phyloP scores from a whole-genome alignment of 768 basidiomycete genomes.

The Termitomyces sp. region DNA sequence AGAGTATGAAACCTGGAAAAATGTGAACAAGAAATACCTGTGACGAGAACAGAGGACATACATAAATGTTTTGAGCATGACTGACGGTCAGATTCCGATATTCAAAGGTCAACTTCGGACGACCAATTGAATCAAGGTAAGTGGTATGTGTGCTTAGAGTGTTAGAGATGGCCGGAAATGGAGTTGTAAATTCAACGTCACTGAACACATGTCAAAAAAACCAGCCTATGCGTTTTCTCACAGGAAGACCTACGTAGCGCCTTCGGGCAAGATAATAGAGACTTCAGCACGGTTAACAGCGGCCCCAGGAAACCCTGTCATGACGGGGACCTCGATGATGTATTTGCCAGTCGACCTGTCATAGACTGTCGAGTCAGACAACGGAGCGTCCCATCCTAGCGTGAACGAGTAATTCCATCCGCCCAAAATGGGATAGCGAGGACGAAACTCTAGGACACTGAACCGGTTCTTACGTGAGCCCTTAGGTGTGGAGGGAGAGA shows the following conservation, averaged over 20 bases:
- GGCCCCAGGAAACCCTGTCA: constrained; percentile 75
- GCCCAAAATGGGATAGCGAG: constrained; percentile 90
- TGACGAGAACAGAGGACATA: constrained; percentile 35
- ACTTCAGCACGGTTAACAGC: constrained; percentile 79
- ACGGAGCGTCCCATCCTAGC: constrained; percentile 88
- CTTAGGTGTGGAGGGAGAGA: constrained; percentile 57
- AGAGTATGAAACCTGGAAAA: constrained; percentile 77
- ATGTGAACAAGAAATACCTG: not conserved
- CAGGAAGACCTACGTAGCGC: constrained; percentile 73
- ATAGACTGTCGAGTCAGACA: constrained; percentile 66
- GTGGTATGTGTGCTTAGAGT: constrained; percentile 65
- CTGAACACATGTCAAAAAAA: constrained; percentile 32
- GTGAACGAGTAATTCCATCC: constrained; percentile 98
- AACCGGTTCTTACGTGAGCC: constrained; percentile 44
- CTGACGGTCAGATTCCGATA: constrained; percentile 75
- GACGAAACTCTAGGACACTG: constrained; percentile 76
- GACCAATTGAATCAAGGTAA: constrained; percentile 89
- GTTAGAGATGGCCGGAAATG: constrained; percentile 70
- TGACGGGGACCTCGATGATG: constrained; percentile 77
- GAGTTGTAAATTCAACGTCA: constrained; percentile 68
- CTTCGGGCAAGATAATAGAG: constrained; percentile 84
- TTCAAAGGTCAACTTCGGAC: constrained; percentile 69
- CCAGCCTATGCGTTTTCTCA: constrained; percentile 3
- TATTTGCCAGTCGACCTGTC: constrained; percentile 60
- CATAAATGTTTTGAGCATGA: constrained; percentile 78